A percentile compares a stretch with the other conserved stretches of the same genome.
Evolutionary conservation across 2,329 filamentous ascomycete genomes (phyloP).

Genomic region (Orbilia ellipsospora): DNA sequence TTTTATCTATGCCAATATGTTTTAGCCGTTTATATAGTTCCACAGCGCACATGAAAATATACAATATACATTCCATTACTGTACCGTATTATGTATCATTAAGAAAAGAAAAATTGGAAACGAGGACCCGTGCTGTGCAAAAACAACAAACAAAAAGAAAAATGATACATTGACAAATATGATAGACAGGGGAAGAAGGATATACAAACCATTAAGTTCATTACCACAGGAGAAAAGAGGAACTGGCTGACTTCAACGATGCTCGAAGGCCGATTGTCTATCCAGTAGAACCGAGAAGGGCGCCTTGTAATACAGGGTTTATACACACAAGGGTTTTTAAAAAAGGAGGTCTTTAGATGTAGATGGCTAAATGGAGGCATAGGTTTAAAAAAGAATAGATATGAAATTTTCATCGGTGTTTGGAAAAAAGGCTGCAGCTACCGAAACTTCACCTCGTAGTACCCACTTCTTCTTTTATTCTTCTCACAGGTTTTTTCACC

Average conservation of each 20-base stretch:
- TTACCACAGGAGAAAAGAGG: constrained; percentile 11
- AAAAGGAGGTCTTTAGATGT: background rate
- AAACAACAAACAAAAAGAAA: constrained; percentile 13
- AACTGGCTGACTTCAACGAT: constrained; percentile 25
- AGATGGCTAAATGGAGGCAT: background rate
- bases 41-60: no score
- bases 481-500: constrained; percentile 49
- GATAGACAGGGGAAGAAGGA: constrained; percentile 8
- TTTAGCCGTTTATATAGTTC: no score
- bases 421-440: background rate
- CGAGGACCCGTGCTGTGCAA: constrained; percentile 39
- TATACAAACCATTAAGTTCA: constrained; percentile 35
- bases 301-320: constrained; percentile 28
- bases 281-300: constrained; percentile 41
- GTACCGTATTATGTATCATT: constrained; percentile 21
- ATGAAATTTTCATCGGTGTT: background rate
- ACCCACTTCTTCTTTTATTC: constrained; percentile 43
- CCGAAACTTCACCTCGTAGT: constrained; percentile 9
- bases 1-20: no score
- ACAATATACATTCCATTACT: background rate
- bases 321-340: constrained; percentile 6
- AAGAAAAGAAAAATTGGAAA: constrained; percentile 33
- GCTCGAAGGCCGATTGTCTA: constrained; percentile 11
- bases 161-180: constrained; percentile 28
- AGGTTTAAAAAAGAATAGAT: background rate